Conservation (phyloP, 768 basidiomycete genomes). For the Suillus tomentosus region DNA sequence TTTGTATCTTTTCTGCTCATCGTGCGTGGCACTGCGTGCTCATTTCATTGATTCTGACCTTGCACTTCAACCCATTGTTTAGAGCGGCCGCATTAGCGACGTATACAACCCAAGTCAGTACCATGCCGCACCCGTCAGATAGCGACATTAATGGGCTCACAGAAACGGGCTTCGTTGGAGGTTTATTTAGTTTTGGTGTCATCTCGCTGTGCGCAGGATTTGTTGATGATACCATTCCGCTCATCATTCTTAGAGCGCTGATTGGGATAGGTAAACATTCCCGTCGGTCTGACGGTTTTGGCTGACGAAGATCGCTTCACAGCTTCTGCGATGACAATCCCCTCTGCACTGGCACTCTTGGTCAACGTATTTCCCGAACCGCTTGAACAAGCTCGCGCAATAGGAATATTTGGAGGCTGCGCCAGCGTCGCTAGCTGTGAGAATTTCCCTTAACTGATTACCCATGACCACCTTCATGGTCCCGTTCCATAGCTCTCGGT, state of each 20-base stretch:
- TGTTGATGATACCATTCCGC: constrained; percentile 42
- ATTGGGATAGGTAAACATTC: constrained; percentile 46
- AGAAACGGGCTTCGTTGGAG: constrained; percentile 45
- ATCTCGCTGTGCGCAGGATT: constrained; percentile 50
- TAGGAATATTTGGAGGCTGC: constrained; percentile 48
- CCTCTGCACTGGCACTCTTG: too few relatives aligned
- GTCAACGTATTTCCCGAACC: too few relatives aligned
- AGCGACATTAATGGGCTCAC: background rate
- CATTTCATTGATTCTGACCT: background rate
- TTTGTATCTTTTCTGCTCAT: constrained; percentile 44
- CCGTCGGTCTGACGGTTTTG: background rate
- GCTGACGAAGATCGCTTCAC: too few relatives aligned
- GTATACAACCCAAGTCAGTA: constrained; percentile 42
- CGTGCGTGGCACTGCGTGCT: background rate
- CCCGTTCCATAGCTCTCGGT: constrained; percentile 35
- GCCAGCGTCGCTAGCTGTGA: constrained; percentile 48
- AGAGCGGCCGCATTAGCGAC: constrained; percentile 43
- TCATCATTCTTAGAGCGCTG: constrained; percentile 53
- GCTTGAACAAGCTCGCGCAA: constrained; percentile 46
- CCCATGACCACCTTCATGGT: background rate
- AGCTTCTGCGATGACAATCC: too few relatives aligned
- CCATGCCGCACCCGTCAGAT: background rate
- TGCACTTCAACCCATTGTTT: background rate
- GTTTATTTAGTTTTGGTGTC: constrained; percentile 44
- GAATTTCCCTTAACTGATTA: background rate